Evolutionary conservation across 2,329 filamentous ascomycete genomes (phyloP), one percentile per base, ranked within the genome.

Genomic region (Fusarium anguioides): DNA sequence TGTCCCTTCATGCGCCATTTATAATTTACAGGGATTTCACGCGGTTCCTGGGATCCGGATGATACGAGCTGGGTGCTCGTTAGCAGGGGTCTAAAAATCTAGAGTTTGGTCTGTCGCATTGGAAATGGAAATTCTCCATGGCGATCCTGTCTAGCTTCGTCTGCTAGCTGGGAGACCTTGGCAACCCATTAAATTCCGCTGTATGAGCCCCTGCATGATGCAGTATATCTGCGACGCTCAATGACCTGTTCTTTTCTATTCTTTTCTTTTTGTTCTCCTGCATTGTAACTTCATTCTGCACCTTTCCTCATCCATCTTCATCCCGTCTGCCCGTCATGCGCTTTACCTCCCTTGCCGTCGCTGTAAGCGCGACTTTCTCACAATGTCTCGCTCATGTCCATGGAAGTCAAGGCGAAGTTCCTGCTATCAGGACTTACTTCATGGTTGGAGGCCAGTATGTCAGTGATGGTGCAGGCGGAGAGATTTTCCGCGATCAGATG

Each of bases 401-500:
- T 1, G 31, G 37, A 9, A 18, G 17, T n/a, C 12, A 23, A 3
- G 37, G 36, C 27, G 69, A 71, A 33, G 42, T 46, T 5, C 48
- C 69, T 6, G 59, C 61, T 10, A 51, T 69, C 15, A 65, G 69
- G 4, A 58, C 69, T 4, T 71, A 48, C 24, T 69, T 71, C 26
- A 65, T 62, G 21, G 27, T 55, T 2, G 69, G 69, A 2, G 69
- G 69, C 8, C 51, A 23, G 5, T 71, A 71, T 23, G 69, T 57
- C 4, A 58, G 57, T n/a, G 65, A 71, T 35, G 69, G 59, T 10
- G 45, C 66, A 1, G 68, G 65, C 4, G 65, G 69, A 8, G 56
- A 71, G 42, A 60, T 71, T 23, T 71, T 67, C 44, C 60, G 65
- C 2, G 69, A 69, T 26, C 69, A 71, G 36, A 71, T 71, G 69